phyloP scores from a whole-genome alignment of 768 basidiomycete genomes.

The Lentinula edodes region DNA sequence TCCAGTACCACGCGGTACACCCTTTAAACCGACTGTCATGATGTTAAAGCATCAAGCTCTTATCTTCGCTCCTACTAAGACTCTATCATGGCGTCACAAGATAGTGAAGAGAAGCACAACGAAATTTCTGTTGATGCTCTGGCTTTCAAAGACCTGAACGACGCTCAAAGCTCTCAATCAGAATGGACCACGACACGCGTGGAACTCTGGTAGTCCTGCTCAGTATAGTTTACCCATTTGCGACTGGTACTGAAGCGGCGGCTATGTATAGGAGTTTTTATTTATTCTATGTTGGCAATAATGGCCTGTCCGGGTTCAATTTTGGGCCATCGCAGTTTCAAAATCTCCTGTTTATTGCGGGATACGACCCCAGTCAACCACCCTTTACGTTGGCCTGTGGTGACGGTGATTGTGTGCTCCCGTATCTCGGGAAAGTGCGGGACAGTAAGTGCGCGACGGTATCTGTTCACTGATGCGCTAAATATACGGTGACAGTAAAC shows the following conservation, averaged over 20 bases:
- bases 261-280: constrained; percentile 46
- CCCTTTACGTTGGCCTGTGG: constrained; percentile 50
- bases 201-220: neutral
- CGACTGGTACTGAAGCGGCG: neutral
- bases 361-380: constrained; percentile 58
- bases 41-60: neutral
- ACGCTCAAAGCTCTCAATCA: neutral
- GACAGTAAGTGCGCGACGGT: constrained; percentile 37
- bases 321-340: constrained; percentile 75
- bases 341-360: constrained; percentile 67
- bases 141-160: neutral
- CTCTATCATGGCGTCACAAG: neutral
- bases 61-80: neutral
- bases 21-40: neutral
- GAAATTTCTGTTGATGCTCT: neutral
- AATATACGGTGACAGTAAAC: constrained; percentile 41
- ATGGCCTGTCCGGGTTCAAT: constrained; percentile 47
- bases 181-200: neutral
- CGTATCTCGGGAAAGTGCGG: constrained; percentile 55
- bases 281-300: constrained; percentile 61
- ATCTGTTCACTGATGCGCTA: constrained; percentile 3
- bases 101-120: neutral
- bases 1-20: neutral
- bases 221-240: neutral
- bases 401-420: constrained; percentile 54